Percentiles rank a stretch among this genome's conserved stretches.
Conservation (phyloP, 345 rosid genomes). For the Euphorbia pulcherrima region DNA sequence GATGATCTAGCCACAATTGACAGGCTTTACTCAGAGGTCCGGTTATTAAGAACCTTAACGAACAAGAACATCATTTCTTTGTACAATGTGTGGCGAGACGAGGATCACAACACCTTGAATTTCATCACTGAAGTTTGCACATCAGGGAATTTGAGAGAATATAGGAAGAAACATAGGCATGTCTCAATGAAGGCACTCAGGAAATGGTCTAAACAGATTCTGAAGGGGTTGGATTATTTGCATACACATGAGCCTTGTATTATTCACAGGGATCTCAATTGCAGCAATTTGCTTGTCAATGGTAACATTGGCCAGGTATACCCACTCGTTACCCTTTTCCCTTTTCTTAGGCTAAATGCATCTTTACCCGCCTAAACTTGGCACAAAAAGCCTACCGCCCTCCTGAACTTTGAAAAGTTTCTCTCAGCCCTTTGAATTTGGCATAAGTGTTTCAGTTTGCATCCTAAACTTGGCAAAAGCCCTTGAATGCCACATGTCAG, state of each 20-base stretch:
- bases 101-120: constrained; percentile 45
- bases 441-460: too few species aligned
- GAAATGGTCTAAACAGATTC: constrained; percentile 86
- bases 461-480: too few species aligned
- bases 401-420: too few species aligned
- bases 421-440: too few species aligned
- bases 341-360: too few species aligned
- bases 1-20: constrained; percentile 60
- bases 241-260: constrained; percentile 80
- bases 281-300: constrained; percentile 83
- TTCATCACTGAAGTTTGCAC: constrained; percentile 92
- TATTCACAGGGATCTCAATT: constrained; percentile 85
- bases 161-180: constrained; percentile 72
- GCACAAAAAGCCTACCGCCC: too few species aligned
- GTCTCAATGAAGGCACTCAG: constrained; percentile 77
- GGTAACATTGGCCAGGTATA: constrained; percentile 78
- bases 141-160: constrained; percentile 78
- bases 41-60: constrained; percentile 42
- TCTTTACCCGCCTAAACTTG: too few species aligned
- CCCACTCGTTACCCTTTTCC: not conserved
- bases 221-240: constrained; percentile 69
- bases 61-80: constrained; percentile 60
- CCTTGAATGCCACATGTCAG: too few species aligned
- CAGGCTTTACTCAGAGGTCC: constrained; percentile 68
- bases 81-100: constrained; percentile 61